Evolutionary conservation across 2,329 filamentous ascomycete species (phyloP).

Genomic region (Xylariaceae sp.): DNA sequence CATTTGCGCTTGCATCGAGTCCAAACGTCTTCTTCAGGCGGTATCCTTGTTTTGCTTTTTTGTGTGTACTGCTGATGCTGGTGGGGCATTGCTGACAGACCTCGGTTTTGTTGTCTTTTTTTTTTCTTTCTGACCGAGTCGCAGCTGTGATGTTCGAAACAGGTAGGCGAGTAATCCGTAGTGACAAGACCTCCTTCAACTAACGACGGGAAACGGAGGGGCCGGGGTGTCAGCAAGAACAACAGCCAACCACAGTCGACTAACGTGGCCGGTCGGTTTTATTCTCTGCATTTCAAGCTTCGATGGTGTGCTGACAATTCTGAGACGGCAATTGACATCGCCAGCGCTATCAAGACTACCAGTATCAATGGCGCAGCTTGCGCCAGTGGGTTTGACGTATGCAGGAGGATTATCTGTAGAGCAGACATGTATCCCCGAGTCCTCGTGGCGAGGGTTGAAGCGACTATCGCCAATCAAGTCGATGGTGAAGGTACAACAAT

Average conservation of each 20-base stretch:
- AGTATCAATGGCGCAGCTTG: slow-evolving; percentile 2
- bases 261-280: slow-evolving; percentile 6
- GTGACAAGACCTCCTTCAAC: background rate
- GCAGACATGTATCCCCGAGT: slow-evolving; percentile 10
- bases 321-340: slow-evolving; percentile 8
- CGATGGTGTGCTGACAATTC: slow-evolving; percentile 12
- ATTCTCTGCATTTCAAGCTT: background rate
- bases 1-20: slow-evolving; percentile 18
- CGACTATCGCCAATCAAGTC: slow-evolving; percentile 5
- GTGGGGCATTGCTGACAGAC: too few relatives aligned
- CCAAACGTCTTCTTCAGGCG: slow-evolving; percentile 9
- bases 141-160: background rate
- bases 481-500: slow-evolving; percentile 1
- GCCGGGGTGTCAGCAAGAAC: background rate
- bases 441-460: slow-evolving; percentile 2
- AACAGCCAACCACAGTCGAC: background rate
- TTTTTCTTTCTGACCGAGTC: background rate
- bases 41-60: background rate
- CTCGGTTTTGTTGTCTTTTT: too few relatives aligned
- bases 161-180: background rate
- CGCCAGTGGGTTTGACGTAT: slow-evolving; percentile 6
- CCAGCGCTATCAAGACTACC: background rate
- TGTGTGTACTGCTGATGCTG: background rate
- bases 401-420: background rate
- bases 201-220: background rate